Conservation (phyloP, 192 early-diverging fungal genomes). For the Coemansia sp. region DNA sequence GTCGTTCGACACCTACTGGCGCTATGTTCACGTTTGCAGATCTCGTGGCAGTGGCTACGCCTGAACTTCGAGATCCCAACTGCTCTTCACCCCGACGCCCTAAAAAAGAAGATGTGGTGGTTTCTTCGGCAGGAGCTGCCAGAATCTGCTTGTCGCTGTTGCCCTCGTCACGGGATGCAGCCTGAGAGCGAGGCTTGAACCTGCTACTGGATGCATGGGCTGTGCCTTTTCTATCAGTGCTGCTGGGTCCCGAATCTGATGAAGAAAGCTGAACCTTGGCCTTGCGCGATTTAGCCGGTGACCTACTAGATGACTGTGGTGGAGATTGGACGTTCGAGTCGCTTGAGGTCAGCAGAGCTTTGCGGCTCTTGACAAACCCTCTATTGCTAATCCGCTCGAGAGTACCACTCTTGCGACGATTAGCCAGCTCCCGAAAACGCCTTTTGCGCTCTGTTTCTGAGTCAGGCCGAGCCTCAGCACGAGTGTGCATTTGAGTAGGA, state of each 20-base stretch:
- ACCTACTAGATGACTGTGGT: constrained; percentile 1
- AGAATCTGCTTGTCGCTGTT: background rate
- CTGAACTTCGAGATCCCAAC: background rate
- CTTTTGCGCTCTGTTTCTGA: constrained; percentile 31
- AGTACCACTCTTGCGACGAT: constrained; percentile 53
- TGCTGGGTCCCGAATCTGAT: background rate
- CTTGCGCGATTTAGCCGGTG: constrained; percentile 1
- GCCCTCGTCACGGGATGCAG: background rate
- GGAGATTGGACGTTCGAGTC: constrained; percentile 11
- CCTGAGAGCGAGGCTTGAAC: background rate
- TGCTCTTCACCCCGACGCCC: constrained; percentile 44
- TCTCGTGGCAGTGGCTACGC: background rate
- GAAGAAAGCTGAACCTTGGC: constrained; percentile 22
- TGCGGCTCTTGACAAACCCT: constrained; percentile 44
- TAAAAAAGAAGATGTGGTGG: constrained; percentile 40
- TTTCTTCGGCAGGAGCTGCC: background rate
- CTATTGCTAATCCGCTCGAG: constrained; percentile 49
- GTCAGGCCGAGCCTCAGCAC: constrained; percentile 17
- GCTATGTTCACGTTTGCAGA: background rate
- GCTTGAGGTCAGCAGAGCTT: constrained; percentile 36
- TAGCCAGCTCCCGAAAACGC: constrained; percentile 38
- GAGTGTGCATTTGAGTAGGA: constrained; percentile 7
- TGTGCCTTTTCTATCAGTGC: background rate
- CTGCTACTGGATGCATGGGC: background rate
- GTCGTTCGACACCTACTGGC: background rate